Conservation (phyloP, 2,329 filamentous ascomycete genomes). For the Epichloe elymi region DNA sequence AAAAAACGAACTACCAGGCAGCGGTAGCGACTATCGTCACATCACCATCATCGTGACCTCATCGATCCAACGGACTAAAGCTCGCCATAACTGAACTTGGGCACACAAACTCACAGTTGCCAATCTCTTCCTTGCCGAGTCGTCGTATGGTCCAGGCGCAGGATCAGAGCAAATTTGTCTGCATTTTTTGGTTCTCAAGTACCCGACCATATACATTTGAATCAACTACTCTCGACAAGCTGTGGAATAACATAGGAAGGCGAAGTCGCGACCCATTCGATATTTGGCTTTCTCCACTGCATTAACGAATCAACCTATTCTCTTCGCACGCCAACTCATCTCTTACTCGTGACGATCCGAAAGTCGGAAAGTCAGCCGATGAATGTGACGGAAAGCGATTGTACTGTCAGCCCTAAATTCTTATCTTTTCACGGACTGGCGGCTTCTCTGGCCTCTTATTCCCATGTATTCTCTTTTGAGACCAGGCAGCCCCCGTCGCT, state of each 20-base stretch:
- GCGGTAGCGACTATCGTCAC: background rate
- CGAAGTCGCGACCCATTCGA: background rate
- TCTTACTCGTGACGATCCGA: background rate
- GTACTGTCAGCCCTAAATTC: background rate
- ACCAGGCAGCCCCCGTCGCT: constrained; percentile 6
- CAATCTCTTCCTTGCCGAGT: background rate
- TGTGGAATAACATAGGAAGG: background rate
- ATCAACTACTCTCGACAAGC: background rate
- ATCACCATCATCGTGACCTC: background rate
- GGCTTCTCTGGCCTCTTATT: background rate
- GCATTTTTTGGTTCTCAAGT: background rate
- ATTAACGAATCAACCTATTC: background rate
- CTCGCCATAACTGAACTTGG: background rate
- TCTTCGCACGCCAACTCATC: background rate
- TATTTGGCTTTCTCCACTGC: background rate
- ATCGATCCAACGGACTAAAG: background rate
- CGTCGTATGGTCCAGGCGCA: background rate
- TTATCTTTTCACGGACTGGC: background rate
- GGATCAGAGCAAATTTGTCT: background rate
- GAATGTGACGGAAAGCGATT: too few relatives aligned
- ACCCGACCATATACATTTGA: background rate
- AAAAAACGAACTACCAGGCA: background rate
- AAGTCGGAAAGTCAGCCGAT: background rate
- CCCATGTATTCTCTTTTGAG: constrained; percentile 15
- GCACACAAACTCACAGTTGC: background rate